Evolutionary conservation across 441 rosid genomes (phyloP), one percentile per base, ranked within the genome.

Genomic region (Populus tomentosa): DNA sequence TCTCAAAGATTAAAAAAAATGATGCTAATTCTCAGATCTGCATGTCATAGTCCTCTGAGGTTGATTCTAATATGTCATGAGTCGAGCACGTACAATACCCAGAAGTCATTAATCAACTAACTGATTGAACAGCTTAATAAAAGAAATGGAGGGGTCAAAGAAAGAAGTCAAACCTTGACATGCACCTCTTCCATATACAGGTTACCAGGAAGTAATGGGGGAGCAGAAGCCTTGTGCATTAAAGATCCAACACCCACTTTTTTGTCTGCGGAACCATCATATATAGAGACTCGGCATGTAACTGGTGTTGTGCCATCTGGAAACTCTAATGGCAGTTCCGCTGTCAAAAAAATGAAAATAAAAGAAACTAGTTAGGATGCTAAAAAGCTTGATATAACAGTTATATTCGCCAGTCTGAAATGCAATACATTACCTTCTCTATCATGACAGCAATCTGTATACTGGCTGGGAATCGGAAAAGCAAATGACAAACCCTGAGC

Each of bases 231-330:
- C 89, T 82, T 93, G 75, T 93, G 97, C 97, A 91, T 90, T 68
- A 87, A 82, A 18, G 93, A 85, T 66, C 98, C 98, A 24, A 90
- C 92, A 68, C 96, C 99, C 75, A 92, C 99, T 70, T 90, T 94
- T 82, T 96, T 94, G 80, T 93, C 98, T 6, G 89, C 79, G 10
- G 96, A 91, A 76, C 91, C 87, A 76, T 94, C 92, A 83, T 91
- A 96, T 76, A 96, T 87, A 64, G 94, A 94, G 70, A 96, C 94
- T 56, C 99, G 97, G 61, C 98, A 94, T 53, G 99, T 91, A 73
- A 96, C 98, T 77, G 98, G 98, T 5, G 98, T 94, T 32, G 98
- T 94, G 63, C 99, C 99, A 88, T 91, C 98, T 3, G 98, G 98
- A 85, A 96, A 94, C 90, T 96, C 98, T 79, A 94, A 83, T 4